Base-by-base conservation (phyloP, 441 rosid genomes). In the Hura crepitans region DNA sequence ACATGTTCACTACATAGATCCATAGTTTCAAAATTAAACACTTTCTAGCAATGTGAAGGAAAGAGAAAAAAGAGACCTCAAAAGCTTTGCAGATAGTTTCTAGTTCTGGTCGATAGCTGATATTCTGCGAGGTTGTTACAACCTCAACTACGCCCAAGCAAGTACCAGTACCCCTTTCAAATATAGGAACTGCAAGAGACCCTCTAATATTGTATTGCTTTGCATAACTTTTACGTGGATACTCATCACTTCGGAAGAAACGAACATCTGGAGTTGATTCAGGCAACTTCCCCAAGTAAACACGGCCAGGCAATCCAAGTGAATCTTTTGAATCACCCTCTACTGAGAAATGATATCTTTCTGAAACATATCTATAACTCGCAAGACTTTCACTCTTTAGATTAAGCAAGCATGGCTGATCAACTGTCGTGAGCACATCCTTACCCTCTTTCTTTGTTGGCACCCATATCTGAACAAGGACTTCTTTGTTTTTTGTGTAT, bases 81-180 rank as follows among this genome's bases (percentile, higher is more conserved):
- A 94, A 96, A 78, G 94, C 99, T 80, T 83, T 85, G 88, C 99
- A 82, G 72, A 94, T 77, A 68, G 83, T 83, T 65, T 90, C 91
- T 61, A 91, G 86, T 63, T 91, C 97, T 7, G 86, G 85, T 3
- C 85, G 79, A 71, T 88, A 91, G 74, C 80, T 84, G 73, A 81
- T 84, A 81, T 84, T 85, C 77, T 78, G 89, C 60, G 81, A 79
- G 65, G 97, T 94, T 20, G 91, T 86, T 64, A 87, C 83, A 62
- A 94, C 80, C 91, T 94, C 99, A 79, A 94, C 90, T 74, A 94
- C 93, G 53, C 99, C 97, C 78, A 91, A 81, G 84, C 97, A 94
- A 75, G 58, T 84, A 39, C 92, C 82, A 53, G 89, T 90, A 45
- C 74, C 76, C 14, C 55, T 64, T 68, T 75, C 76, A 33, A 78